Conservation (phyloP, 768 basidiomycete species). For the Termitomyces heimii region DNA sequence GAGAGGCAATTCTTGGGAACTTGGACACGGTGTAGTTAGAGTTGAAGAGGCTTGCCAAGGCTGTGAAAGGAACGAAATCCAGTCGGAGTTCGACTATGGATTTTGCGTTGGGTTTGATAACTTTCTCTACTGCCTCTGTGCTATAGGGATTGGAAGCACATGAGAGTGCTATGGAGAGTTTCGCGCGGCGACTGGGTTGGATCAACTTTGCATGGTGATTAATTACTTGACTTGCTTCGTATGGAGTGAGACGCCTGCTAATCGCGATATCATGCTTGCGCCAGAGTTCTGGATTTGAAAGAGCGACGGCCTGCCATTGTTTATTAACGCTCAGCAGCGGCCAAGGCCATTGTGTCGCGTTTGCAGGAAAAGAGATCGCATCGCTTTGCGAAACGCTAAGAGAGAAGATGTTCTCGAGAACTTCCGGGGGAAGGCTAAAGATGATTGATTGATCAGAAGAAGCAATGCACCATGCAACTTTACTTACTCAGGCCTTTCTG, state of each 20-base stretch:
- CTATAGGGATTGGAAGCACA: not conserved
- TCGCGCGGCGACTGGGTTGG: not conserved
- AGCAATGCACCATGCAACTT: not conserved
- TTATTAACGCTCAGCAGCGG: slow-evolving; percentile 4
- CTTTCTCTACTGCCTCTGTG: not conserved
- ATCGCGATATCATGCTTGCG: not conserved
- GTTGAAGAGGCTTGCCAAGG: not conserved
- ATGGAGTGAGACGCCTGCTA: not conserved
- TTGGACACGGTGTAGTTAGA: not conserved
- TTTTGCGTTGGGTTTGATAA: not conserved
- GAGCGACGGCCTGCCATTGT: slow-evolving; percentile 1
- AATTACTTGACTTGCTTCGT: not conserved
- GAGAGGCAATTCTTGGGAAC: not conserved
- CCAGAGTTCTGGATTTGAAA: slow-evolving; percentile 3
- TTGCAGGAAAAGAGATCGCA: not conserved
- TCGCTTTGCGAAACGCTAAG: not conserved
- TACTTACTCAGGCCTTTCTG: not conserved
- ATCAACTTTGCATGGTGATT: slow-evolving; percentile 1
- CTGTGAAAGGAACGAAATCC: slow-evolving; percentile 1
- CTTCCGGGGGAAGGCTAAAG: slow-evolving; percentile 1
- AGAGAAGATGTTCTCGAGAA: slow-evolving; percentile 7
- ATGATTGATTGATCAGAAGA: not conserved
- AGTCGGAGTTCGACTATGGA: not conserved
- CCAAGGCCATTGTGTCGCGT: slow-evolving; percentile 3
- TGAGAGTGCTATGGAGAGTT: slow-evolving; percentile 1